Base-by-base conservation (phyloP, 2,329 filamentous ascomycete genomes). In the Cladosporium sp. region DNA sequence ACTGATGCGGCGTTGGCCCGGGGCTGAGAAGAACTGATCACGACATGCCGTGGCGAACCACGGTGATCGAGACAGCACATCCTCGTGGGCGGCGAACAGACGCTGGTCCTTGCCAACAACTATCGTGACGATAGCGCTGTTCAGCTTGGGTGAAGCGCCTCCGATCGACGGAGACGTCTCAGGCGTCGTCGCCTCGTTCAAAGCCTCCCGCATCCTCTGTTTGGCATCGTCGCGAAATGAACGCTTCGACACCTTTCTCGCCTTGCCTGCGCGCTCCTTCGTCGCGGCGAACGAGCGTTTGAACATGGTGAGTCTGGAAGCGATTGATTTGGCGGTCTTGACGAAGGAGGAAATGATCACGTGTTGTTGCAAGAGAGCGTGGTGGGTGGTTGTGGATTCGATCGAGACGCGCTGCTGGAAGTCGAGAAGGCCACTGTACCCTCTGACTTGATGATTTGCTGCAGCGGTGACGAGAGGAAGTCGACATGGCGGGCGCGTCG, bases 61-160 rank as follows among this genome's bases (percentile, higher is more conserved):
- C 66, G 91, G 88, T 73, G 91, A 93, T 76, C 90, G 85, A 72
- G 84, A 85, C 65, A 97, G 85, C 70, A 96, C 88, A 77, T 96
- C 90, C 82, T 97, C 90, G 77, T 97, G 92, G 71, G 92, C 92
- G 69, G 92, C 92, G 82, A 97, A 97, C 74, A 96, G 83, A 70
- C 92, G 89, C 73, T 89, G 88, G 71, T 96, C 92, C 68, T 79
- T 80, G 68, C 92, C 92, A 72, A 97, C 87, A 66, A 89, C 86
- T 68, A 97, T 81, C 61, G 92, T 96, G 76, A 96, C 82, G 76
- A 96, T 95, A 71, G 92, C 88, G 66, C 82, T 83, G 67, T 82
- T 83, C 69, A 85, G 78, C 67, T 71, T 77, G 55, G 78, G 78
- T 43, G 78, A 80, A 63, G 66, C 71, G 60, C 71, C 63, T 58